A percentile compares a stretch with the other conserved stretches of the same genome.
Evolutionary conservation across 495 filamentous ascomycete species (phyloP).

Genomic region (Neohortaea acidophila): DNA sequence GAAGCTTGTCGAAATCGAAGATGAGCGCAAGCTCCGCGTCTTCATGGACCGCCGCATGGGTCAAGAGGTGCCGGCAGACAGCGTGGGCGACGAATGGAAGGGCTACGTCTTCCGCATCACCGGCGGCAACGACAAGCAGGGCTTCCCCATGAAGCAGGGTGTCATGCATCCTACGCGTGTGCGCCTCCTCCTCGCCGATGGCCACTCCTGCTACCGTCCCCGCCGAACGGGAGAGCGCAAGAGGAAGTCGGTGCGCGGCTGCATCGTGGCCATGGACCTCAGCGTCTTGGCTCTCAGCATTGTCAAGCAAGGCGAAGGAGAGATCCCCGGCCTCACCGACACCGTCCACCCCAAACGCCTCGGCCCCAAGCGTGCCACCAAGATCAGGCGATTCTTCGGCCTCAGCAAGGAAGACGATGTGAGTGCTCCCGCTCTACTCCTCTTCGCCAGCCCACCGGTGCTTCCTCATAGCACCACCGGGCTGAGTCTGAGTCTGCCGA

Average conservation of each 20-base stretch:
- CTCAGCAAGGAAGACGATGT: constrained; percentile 99
- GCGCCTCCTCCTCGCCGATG: constrained; percentile 78
- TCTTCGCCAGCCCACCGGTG: constrained; percentile 27
- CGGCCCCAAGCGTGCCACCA: constrained; percentile 96
- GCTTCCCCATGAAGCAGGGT: constrained; percentile 99
- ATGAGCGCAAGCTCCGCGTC: constrained; percentile 81
- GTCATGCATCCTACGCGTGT: constrained; percentile 97
- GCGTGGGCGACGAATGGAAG: constrained; percentile 95
- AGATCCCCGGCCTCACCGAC: constrained; percentile 92
- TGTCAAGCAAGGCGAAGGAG: constrained; percentile 90
- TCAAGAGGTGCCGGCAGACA: constrained; percentile 84
- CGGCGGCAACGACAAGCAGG: constrained; percentile 99
- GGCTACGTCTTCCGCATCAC: constrained; percentile 97
- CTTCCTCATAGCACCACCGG: constrained; percentile 2
- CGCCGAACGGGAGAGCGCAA: constrained; percentile 96
- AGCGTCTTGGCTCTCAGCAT: constrained; percentile 82
- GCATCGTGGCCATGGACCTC: constrained; percentile 91
- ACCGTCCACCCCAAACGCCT: constrained; percentile 93
- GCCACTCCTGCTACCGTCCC: constrained; percentile 94
- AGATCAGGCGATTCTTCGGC: constrained; percentile 97
- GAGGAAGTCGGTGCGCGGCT: constrained; percentile 94
- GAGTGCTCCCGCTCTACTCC: constrained; percentile 40
- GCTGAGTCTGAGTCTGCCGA: constrained; percentile 27
- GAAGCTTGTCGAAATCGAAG: constrained; percentile 96
- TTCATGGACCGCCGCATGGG: constrained; percentile 95